A percentile compares a stretch with the other conserved stretches of the same genome.
phyloP scores from a whole-genome alignment of 768 basidiomycete genomes.

The Hortiboletus flavorubellus region DNA sequence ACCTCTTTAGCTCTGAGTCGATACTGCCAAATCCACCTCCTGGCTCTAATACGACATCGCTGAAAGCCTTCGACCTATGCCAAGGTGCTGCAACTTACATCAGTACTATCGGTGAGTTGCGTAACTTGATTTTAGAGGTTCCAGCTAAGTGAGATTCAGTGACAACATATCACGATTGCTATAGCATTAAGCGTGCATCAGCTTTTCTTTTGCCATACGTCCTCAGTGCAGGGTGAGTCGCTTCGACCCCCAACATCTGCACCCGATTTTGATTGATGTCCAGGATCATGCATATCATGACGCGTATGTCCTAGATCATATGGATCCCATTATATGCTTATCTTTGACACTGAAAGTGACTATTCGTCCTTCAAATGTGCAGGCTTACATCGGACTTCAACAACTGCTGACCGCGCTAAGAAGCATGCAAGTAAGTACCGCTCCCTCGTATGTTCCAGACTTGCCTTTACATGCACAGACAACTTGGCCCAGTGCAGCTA shows the following conservation, averaged over 20 bases:
- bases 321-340: constrained; percentile 2
- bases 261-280: constrained; percentile 1
- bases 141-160: constrained; percentile 33
- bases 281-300: constrained; percentile 80
- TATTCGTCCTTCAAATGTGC: constrained; percentile 65
- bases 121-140: not conserved
- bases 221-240: constrained; percentile 64
- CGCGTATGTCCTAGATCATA: constrained; percentile 43
- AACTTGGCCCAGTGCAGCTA: constrained; percentile 68
- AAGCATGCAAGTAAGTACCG: constrained; percentile 57
- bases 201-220: constrained; percentile 69
- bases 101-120: constrained; percentile 55
- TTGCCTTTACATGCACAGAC: constrained; percentile 36
- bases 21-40: constrained; percentile 40
- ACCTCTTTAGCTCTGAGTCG: constrained; percentile 38
- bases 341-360: constrained; percentile 47
- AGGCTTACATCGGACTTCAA: constrained; percentile 62
- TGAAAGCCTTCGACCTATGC: constrained; percentile 72
- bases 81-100: constrained; percentile 72
- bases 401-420: constrained; percentile 62
- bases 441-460: not conserved
- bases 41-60: constrained; percentile 42
- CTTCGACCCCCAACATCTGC: not conserved
- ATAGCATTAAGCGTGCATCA: constrained; percentile 55
- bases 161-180: constrained; percentile 56